Evolutionary conservation across 495 filamentous ascomycete genomes (phyloP).

Genomic region (Penicillium manginii): DNA sequence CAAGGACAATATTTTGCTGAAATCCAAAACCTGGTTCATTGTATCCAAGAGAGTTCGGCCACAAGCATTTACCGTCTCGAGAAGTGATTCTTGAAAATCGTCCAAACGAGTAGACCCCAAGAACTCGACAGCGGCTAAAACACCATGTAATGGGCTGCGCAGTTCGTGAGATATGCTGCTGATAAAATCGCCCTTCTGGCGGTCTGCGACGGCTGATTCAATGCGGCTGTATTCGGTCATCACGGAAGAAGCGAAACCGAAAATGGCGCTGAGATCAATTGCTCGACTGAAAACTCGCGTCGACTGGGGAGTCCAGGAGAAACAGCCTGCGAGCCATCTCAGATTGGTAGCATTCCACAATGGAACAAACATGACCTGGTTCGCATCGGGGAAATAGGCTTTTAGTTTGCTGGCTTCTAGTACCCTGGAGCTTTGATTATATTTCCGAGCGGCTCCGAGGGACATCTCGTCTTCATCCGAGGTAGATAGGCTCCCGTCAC

Average conservation of each 20-base stretch:
- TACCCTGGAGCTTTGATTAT: background rate
- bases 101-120: slow-evolving; percentile 55
- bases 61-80: slow-evolving; percentile 60
- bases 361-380: slow-evolving; percentile 50
- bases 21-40: slow-evolving; percentile 27
- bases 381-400: slow-evolving; percentile 30
- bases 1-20: slow-evolving; percentile 23
- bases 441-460: background rate
- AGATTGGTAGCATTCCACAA: slow-evolving; percentile 63
- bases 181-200: slow-evolving; percentile 65
- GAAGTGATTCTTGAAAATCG: slow-evolving; percentile 50
- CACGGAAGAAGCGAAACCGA: slow-evolving; percentile 62
- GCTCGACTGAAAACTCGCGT: slow-evolving; percentile 26
- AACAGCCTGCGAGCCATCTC: slow-evolving; percentile 63
- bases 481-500: slow-evolving; percentile 28
- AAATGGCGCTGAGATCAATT: slow-evolving; percentile 36
- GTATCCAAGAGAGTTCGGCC: slow-evolving; percentile 66
- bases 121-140: slow-evolving; percentile 62
- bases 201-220: slow-evolving; percentile 43
- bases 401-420: slow-evolving; percentile 16
- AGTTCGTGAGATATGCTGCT: slow-evolving; percentile 70
- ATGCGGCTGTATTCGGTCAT: slow-evolving; percentile 63
- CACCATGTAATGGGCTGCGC: slow-evolving; percentile 65
- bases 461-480: slow-evolving; percentile 26
- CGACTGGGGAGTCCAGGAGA: slow-evolving; percentile 51